phyloP scores from a whole-genome alignment of 2,329 filamentous ascomycete genomes.

The Diaporthe batatas region DNA sequence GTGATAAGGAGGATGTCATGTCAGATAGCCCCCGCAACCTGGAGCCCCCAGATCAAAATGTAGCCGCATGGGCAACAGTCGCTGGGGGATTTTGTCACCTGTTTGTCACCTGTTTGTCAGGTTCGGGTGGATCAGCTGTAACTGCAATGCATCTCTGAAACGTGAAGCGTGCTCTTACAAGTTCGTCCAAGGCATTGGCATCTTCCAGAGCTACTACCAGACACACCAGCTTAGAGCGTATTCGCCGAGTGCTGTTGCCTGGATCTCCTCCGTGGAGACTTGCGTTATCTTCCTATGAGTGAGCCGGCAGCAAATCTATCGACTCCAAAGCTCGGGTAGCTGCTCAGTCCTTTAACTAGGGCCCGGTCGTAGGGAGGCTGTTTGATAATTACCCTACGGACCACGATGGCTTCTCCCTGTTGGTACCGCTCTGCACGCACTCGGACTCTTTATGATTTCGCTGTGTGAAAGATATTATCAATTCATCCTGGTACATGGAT shows the following conservation, averaged over 20 bases:
- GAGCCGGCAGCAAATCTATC: neutral
- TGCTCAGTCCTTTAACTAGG: slow-evolving; percentile 47
- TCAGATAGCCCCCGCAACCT: neutral
- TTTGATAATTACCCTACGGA: slow-evolving; percentile 71
- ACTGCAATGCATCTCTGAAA: neutral
- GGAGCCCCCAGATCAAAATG: neutral
- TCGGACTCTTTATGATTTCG: slow-evolving; percentile 68
- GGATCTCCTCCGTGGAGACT: slow-evolving; percentile 63
- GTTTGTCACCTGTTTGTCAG: too few species aligned
- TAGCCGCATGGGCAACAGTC: slow-evolving; percentile 1
- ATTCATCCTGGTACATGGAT: slow-evolving; percentile 43
- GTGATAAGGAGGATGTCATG: neutral
- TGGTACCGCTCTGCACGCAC: slow-evolving; percentile 63
- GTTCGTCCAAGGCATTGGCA: slow-evolving; percentile 48
- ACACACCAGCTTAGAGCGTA: slow-evolving; percentile 55
- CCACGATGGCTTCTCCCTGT: slow-evolving; percentile 61
- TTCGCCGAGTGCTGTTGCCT: slow-evolving; percentile 60
- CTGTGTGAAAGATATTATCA: slow-evolving; percentile 49
- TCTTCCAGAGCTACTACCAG: slow-evolving; percentile 66
- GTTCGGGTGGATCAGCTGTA: slow-evolving; percentile 9
- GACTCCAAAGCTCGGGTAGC: neutral
- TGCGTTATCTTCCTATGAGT: slow-evolving; percentile 49
- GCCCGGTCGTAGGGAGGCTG: slow-evolving; percentile 67
- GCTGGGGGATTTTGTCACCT: neutral
- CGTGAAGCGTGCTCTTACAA: neutral